Conservation (phyloP, 2,329 filamentous ascomycete species). For the Capronia epimyces region DNA sequence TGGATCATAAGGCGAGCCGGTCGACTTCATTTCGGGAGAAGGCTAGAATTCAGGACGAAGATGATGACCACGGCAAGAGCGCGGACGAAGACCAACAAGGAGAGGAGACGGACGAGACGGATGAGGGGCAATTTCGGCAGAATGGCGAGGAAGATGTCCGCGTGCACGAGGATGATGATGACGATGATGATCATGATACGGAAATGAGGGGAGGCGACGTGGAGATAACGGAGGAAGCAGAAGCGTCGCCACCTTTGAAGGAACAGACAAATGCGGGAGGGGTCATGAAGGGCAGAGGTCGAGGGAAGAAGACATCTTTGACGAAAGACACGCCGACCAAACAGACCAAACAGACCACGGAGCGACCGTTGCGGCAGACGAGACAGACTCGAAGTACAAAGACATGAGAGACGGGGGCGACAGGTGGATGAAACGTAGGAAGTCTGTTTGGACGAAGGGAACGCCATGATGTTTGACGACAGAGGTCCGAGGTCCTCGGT, state of each 20-base stretch:
- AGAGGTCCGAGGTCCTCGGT: too few species aligned
- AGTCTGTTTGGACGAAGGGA: too few species aligned
- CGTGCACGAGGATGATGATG: slow-evolving; percentile 16
- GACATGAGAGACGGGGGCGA: background rate
- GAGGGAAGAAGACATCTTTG: slow-evolving; percentile 1
- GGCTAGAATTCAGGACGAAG: slow-evolving; percentile 16
- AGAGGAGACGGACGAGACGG: slow-evolving; percentile 3
- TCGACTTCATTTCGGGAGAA: slow-evolving; percentile 29
- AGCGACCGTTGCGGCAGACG: slow-evolving; percentile 6
- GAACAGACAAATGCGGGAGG: slow-evolving; percentile 5
- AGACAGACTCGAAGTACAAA: slow-evolving; percentile 16
- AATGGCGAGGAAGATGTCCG: slow-evolving; percentile 9
- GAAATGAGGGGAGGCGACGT: background rate
- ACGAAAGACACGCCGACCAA: slow-evolving; percentile 1
- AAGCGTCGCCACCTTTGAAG: slow-evolving; percentile 4
- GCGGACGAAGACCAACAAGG: background rate
- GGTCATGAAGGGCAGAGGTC: background rate
- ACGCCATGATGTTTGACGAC: too few species aligned
- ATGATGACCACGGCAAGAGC: background rate
- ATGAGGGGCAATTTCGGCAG: too few species aligned
- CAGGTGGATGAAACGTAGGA: background rate
- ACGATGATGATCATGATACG: background rate
- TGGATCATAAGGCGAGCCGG: slow-evolving; percentile 6
- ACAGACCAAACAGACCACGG: background rate
- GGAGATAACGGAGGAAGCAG: slow-evolving; percentile 5